These are phyloP conservation scores for Zygosaccharomyces sapae DNA, from an alignment of 1,139 yeast genomes.

Conservation along the genomic window DNA sequence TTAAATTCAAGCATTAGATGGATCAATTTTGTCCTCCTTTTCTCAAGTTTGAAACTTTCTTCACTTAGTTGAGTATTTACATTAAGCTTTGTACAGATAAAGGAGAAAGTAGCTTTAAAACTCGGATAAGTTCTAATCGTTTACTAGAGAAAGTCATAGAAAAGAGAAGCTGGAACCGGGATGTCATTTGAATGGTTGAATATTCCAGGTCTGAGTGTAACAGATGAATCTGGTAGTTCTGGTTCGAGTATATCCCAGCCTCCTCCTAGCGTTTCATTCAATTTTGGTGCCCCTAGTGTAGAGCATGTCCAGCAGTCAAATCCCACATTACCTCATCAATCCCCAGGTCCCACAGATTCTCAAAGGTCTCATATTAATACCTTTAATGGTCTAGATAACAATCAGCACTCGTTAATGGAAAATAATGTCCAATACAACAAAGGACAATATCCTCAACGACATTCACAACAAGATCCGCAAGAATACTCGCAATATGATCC, in stretches of 20 bases:
- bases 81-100: not conserved
- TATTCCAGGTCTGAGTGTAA: conserved; percentile 29
- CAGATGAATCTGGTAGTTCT: conserved; percentile 13
- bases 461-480: not conserved
- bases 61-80: not conserved
- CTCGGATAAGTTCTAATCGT: not conserved
- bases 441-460: not conserved
- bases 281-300: conserved; percentile 14
- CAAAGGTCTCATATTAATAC: not conserved
- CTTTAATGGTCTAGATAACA: not conserved
- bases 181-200: conserved; percentile 38
- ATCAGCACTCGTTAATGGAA: conserved; percentile 5
- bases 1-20: not conserved
- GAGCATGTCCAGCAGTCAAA: not conserved
- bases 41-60: not conserved
- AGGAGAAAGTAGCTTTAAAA: conserved; percentile 1
- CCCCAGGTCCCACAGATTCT: not conserved
- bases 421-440: not conserved
- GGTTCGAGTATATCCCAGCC: conserved; percentile 14
- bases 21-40: not conserved
- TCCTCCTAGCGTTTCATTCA: conserved; percentile 32
- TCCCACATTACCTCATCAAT: not conserved
- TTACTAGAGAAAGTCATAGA: not conserved
- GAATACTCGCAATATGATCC: not conserved
- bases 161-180: conserved; percentile 3